Percentiles rank a stretch among this genome's conserved stretches.
Evolutionary conservation across 441 rosid species (phyloP).

Genomic region (Flueggea neowawraea): DNA sequence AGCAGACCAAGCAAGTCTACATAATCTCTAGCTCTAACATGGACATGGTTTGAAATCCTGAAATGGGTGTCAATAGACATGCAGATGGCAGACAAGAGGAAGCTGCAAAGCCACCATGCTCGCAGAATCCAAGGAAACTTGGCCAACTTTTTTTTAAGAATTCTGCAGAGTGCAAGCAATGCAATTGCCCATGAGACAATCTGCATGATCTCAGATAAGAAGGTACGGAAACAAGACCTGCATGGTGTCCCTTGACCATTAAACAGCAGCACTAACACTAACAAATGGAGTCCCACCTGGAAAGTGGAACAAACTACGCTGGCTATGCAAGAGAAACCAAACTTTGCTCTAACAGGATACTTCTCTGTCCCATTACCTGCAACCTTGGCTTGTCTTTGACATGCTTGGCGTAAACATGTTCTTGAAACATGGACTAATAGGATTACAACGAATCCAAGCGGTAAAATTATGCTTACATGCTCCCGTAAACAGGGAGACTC

Average conservation of each 20-base stretch:
- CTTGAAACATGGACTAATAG: conserved; percentile 26
- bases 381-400: conserved; percentile 30
- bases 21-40: conserved; percentile 37
- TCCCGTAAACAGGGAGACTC: conserved; percentile 59
- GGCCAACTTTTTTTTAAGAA: conserved; percentile 20
- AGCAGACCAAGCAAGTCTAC: conserved; percentile 48
- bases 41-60: conserved; percentile 29
- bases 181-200: conserved; percentile 48
- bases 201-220: conserved; percentile 55
- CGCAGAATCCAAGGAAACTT: conserved; percentile 75
- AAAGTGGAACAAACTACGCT: conserved; percentile 41
- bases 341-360: conserved; percentile 20
- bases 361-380: conserved; percentile 26
- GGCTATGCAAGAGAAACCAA: conserved; percentile 46
- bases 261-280: conserved; percentile 34
- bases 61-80: conserved; percentile 31
- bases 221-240: conserved; percentile 33
- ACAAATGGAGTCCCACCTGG: conserved; percentile 44
- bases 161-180: conserved; percentile 35
- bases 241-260: conserved; percentile 33
- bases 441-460: conserved; percentile 48
- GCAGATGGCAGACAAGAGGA: conserved; percentile 41
- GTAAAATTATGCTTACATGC: conserved; percentile 43
- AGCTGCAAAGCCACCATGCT: conserved; percentile 87
- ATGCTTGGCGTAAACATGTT: conserved; percentile 20